A percentile compares a stretch with the other conserved stretches of the same genome.
Conservation (phyloP, 176 grass and related monocot species). For the Oryza glumipatula region DNA sequence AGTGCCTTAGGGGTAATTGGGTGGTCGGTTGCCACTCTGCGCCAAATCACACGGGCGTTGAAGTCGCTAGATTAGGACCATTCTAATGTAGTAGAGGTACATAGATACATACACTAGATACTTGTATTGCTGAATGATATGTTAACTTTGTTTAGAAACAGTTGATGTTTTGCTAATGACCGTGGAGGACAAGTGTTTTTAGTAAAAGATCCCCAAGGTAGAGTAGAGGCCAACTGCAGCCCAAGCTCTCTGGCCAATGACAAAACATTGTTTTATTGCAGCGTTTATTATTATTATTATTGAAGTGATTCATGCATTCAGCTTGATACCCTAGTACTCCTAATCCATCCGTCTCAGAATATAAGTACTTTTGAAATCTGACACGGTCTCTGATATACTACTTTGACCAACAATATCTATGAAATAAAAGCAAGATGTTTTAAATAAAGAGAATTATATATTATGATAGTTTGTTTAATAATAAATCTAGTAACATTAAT, state of each 20-base stretch:
- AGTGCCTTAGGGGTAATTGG: neutral
- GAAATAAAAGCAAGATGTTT: no score
- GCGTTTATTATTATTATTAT: neutral
- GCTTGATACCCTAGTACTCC: neutral
- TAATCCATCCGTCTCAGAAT: no score
- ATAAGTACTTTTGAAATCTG: no score
- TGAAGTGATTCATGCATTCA: neutral
- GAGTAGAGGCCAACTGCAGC: neutral
- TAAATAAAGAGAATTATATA: no score
- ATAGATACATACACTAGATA: neutral
- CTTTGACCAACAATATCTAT: no score
- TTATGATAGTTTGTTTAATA: no score
- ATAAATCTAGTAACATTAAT: no score
- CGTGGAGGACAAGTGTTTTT: no score
- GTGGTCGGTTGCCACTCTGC: neutral
- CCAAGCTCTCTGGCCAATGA: neutral
- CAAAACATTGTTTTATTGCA: neutral
- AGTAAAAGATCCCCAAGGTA: neutral
- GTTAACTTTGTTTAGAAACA: neutral
- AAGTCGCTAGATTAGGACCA: neutral
- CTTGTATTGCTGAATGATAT: neutral
- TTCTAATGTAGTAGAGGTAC: neutral
- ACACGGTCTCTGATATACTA: no score
- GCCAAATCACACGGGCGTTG: neutral
- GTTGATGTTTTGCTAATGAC: neutral